Base-by-base conservation (phyloP, 1,284 basidiomycete species). In the Clitocybe nebularis region DNA sequence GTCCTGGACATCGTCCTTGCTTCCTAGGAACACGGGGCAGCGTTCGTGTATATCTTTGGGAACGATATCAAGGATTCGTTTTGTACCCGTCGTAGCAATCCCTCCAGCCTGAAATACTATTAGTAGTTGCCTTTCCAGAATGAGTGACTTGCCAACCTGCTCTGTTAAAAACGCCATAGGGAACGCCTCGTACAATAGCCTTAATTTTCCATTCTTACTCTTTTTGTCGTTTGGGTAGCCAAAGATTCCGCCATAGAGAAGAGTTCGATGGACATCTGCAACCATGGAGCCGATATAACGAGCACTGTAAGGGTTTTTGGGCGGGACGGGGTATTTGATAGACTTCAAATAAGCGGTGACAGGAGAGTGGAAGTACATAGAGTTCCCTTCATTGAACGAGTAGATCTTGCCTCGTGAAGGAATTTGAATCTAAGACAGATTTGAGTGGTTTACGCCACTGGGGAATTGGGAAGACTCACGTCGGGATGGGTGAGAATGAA, bases 241-340 rank as follows among this genome's bases (percentile, higher is more conserved):
- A 59, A 99, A 99, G 61, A 99, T 98, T 38, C 96, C 96, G 29
- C 96, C 96, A 62, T 99, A 99, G 5, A 99, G 74, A 35, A 99
- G 71, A 5, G 96, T 99, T 53, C 95, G 81, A 69, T 99, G 95
- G 17, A 95, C 93, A 66, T 96, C 93, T 38, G 93, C 93, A 33
- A 99, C 96, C 96, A 99, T 99, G 49, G 93, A 96, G 21, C 94
- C 96, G 61, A 99, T 98, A 69, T 99, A 99, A 44, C 96, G 82
- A 45, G 92, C 87, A 51, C 87, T 91, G 64, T 95, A 95, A 1
- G 93, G 93, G 20, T 73, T 63, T 62, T 88, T 88, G 41, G 82
- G 84, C 39, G 77, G 65, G 29, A 73, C 54, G 7, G 93, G 92
- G 69, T 75, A 95, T 69, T 99, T 99, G 80, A 99, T 92, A 54